Percentiles rank a stretch among this genome's conserved stretches.
These are phyloP conservation scores for Podila minutissima DNA, from an alignment of 192 early-diverging fungal genomes.

Conservation along the genomic window DNA sequence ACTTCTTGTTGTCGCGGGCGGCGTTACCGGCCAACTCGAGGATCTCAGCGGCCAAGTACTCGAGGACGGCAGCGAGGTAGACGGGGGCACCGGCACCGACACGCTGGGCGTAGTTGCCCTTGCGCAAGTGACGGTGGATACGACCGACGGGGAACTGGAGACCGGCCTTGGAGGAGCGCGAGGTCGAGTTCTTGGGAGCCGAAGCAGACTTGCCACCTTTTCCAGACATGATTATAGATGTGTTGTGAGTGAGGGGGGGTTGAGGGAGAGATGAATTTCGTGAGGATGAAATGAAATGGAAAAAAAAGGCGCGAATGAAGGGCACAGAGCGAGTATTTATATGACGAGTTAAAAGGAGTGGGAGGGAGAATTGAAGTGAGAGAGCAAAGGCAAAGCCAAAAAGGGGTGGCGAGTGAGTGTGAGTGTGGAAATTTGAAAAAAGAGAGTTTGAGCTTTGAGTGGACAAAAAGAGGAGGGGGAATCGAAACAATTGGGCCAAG, in stretches of 20 bases:
- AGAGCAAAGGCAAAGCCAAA: background rate
- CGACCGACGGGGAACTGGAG: conserved; percentile 98
- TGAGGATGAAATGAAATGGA: conserved; percentile 3
- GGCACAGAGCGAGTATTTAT: conserved; percentile 1
- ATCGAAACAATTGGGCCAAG: no score
- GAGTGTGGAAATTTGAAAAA: background rate
- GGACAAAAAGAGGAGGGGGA: background rate
- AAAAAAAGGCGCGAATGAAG: conserved; percentile 5
- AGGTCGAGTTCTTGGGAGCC: conserved; percentile 67
- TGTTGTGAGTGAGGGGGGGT: conserved; percentile 1
- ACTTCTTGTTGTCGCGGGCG: conserved; percentile 94
- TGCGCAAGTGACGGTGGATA: conserved; percentile 95
- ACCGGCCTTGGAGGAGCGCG: conserved; percentile 90
- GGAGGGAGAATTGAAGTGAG: background rate
- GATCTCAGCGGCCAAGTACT: conserved; percentile 97
- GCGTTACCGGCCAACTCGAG: conserved; percentile 97
- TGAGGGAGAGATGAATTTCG: conserved; percentile 5
- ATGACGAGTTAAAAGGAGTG: background rate
- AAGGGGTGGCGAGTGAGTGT: no score
- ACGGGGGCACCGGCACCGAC: conserved; percentile 96
- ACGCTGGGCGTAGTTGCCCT: conserved; percentile 95
- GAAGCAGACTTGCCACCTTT: conserved; percentile 78
- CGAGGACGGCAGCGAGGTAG: conserved; percentile 95
- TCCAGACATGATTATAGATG: conserved; percentile 65
- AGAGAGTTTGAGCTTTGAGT: background rate